Conservation (phyloP, 2,329 filamentous ascomycete genomes). For the Venturia oleaginea region DNA sequence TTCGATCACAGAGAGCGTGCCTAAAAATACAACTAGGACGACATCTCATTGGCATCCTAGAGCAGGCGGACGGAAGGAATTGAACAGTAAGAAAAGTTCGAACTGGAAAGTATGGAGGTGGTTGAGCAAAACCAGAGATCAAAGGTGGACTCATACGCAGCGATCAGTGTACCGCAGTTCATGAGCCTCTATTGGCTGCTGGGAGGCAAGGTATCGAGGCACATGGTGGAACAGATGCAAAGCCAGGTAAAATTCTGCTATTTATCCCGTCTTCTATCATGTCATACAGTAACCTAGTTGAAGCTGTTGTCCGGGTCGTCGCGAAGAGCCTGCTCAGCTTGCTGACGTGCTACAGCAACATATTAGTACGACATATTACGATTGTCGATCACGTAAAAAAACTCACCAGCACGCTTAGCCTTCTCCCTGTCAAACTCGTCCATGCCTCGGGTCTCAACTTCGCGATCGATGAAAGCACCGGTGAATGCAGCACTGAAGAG, state of each 20-base stretch:
- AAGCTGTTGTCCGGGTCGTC: background rate
- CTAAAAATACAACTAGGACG: too few relatives aligned
- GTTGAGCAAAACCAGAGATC: too few relatives aligned
- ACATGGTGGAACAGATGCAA: background rate
- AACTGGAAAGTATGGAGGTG: too few relatives aligned
- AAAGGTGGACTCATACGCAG: too few relatives aligned
- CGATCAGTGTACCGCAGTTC: too few relatives aligned
- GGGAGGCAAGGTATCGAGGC: background rate
- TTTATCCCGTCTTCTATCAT: background rate
- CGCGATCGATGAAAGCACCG: conserved; percentile 4
- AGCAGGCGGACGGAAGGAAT: too few relatives aligned
- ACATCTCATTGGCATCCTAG: too few relatives aligned
- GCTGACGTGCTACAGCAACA: background rate
- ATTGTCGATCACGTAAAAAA: background rate
- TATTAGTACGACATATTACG: background rate
- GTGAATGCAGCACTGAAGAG: background rate
- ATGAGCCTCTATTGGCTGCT: too few relatives aligned
- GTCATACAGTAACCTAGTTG: background rate
- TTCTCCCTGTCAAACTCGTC: background rate
- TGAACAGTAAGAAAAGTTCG: too few relatives aligned
- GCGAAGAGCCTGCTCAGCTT: background rate
- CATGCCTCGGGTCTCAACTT: conserved; percentile 1
- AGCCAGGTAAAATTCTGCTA: background rate
- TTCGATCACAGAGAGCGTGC: too few relatives aligned
- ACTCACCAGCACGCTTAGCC: conserved; percentile 4